A percentile compares a stretch with the other conserved stretches of the same genome.
Evolutionary conservation across 2,329 filamentous ascomycete genomes (phyloP).

Genomic region (Lecanosticta acicola): DNA sequence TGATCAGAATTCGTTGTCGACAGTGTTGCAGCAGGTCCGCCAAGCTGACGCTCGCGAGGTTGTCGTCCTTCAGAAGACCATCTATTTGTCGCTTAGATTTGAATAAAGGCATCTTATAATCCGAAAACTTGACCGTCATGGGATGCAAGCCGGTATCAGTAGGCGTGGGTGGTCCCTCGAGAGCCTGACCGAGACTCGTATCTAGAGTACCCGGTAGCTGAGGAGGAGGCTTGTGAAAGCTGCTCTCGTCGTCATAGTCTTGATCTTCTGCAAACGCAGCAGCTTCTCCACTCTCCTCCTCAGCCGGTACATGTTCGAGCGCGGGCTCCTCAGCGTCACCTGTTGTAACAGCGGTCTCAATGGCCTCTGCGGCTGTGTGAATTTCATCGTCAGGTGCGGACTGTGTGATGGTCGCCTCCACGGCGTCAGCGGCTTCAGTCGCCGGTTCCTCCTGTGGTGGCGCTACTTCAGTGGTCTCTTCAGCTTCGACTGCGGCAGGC

Average conservation of each 20-base stretch:
- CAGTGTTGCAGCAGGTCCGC: slow-evolving; percentile 47
- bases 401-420: not conserved
- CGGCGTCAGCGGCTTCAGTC: not conserved
- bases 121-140: slow-evolving; percentile 52
- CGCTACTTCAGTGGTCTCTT: not conserved
- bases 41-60: slow-evolving; percentile 49
- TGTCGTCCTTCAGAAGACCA: slow-evolving; percentile 53
- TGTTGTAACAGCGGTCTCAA: not conserved
- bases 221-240: slow-evolving; percentile 5
- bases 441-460: not conserved
- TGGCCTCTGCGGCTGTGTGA: not conserved
- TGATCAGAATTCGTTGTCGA: slow-evolving; percentile 47
- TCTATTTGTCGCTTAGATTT: slow-evolving; percentile 50
- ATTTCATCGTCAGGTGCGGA: not conserved
- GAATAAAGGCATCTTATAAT: slow-evolving; percentile 54
- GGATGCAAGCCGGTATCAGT: slow-evolving; percentile 40
- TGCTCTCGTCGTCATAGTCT: not conserved
- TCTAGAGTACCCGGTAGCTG: slow-evolving; percentile 13
- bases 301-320: not conserved
- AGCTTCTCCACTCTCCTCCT: not conserved
- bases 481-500: not conserved
- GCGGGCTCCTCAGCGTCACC: slow-evolving; percentile 3
- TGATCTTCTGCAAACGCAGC: slow-evolving; percentile 4
- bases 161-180: slow-evolving; percentile 29
- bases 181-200: slow-evolving; percentile 5